phyloP scores from a whole-genome alignment of 164 flowering plant genomes.

The Vitis rupestris region DNA sequence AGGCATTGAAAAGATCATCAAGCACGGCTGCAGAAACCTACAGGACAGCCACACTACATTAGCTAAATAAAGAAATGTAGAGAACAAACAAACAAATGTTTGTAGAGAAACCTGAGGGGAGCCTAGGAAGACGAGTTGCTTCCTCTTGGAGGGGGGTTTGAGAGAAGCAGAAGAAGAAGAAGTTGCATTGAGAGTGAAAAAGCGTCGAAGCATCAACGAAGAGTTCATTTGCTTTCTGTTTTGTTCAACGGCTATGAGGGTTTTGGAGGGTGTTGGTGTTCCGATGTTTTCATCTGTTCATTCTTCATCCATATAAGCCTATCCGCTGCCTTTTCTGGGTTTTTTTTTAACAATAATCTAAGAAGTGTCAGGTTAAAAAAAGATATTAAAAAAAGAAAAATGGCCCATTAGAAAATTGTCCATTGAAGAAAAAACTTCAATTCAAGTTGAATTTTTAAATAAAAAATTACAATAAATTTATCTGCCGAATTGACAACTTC shows the following conservation, averaged over 20 bases:
- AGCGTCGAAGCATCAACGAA: slow-evolving; percentile 59
- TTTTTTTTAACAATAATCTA: too few species aligned
- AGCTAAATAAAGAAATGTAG: neutral
- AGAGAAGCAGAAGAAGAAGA: slow-evolving; percentile 22
- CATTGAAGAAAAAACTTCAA: too few species aligned
- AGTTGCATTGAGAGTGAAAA: slow-evolving; percentile 43
- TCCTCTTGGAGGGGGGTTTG: slow-evolving; percentile 37
- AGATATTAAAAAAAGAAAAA: too few species aligned
- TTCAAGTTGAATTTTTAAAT: too few species aligned
- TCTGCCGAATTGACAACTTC: too few species aligned
- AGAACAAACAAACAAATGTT: neutral
- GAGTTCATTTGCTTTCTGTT: slow-evolving; percentile 24
- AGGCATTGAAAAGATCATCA: slow-evolving; percentile 73
- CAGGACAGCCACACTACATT: neutral
- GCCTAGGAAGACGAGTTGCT: slow-evolving; percentile 85
- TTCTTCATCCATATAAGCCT: too few species aligned
- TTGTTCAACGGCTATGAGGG: slow-evolving; percentile 6
- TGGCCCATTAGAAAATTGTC: too few species aligned
- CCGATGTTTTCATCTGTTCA: neutral
- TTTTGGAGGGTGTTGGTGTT: neutral
- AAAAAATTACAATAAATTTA: too few species aligned
- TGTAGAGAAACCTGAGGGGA: slow-evolving; percentile 65
- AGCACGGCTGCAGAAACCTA: slow-evolving; percentile 83
- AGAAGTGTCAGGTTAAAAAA: too few species aligned
- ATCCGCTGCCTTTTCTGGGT: too few species aligned